Percentiles rank a stretch among this genome's conserved stretches.
These are phyloP conservation scores for Alternaria conjuncta DNA, from an alignment of 2,329 filamentous ascomycete species.

Conservation along the genomic window DNA sequence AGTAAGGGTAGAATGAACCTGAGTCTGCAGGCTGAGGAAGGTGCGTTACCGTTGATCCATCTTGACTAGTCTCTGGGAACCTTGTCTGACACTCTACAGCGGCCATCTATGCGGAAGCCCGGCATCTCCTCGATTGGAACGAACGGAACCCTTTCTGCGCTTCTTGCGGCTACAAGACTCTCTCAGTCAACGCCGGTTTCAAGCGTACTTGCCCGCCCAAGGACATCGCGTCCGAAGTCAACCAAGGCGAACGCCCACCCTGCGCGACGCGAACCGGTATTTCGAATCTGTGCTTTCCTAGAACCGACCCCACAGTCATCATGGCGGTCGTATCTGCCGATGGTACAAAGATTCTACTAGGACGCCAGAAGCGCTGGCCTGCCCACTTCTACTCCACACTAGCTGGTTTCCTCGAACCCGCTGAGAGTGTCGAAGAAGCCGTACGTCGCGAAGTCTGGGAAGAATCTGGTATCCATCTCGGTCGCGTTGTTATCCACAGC, in stretches of 20 bases:
- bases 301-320: slow-evolving; percentile 94
- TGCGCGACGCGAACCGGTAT: slow-evolving; percentile 85
- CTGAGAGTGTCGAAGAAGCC: slow-evolving; percentile 59
- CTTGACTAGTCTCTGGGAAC: background rate
- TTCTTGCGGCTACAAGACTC: slow-evolving; percentile 81
- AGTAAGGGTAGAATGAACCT: slow-evolving; percentile 70
- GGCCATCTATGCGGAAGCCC: slow-evolving; percentile 87
- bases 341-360: slow-evolving; percentile 78
- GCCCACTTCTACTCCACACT: slow-evolving; percentile 87
- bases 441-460: slow-evolving; percentile 60
- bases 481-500: slow-evolving; percentile 58
- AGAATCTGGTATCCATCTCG: slow-evolving; percentile 56
- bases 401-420: slow-evolving; percentile 61
- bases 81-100: slow-evolving; percentile 59
- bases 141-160: slow-evolving; percentile 89
- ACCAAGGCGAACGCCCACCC: slow-evolving; percentile 62
- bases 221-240: slow-evolving; percentile 61
- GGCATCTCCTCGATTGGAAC: slow-evolving; percentile 94
- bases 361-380: slow-evolving; percentile 84
- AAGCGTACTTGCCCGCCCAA: slow-evolving; percentile 80
- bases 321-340: slow-evolving; percentile 87
- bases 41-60: slow-evolving; percentile 50
- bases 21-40: slow-evolving; percentile 66
- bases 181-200: slow-evolving; percentile 79
- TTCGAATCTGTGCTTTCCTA: slow-evolving; percentile 89